Base-by-base conservation (phyloP, 2,329 filamentous ascomycete genomes). In the Fusarium globosum region DNA sequence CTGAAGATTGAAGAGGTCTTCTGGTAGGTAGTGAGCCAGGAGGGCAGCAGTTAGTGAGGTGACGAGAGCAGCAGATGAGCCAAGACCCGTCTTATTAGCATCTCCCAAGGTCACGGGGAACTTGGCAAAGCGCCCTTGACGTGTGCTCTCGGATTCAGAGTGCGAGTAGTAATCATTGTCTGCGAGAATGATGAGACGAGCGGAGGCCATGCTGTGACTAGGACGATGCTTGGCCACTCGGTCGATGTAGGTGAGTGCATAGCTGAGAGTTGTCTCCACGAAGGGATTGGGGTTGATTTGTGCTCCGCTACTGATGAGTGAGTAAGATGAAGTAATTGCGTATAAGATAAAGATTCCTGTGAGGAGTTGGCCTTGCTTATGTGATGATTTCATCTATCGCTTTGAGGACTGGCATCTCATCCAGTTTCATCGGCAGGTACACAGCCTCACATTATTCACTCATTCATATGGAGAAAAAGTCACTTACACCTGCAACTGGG, bases 161-260 rank as follows among this genome's bases (percentile, higher is more conserved):
- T 82, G 90, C 9, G 96, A 98, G 86, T 98, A 99, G 88, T 99
- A 99, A 85, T 97, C 94, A 79, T 96, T 95, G 84, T 98, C 95
- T 68, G 96, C 96, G 41, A 98, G 89, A 80, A 99, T 96, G 69
- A 93, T 95, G 81, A 98, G 89, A 20, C 90, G 90, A 36, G 92
- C 85, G 8, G 95, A 90, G 20, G 88, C 87, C 79, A 96, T 90
- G 79, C 83, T 88, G 75, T 84, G 82, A 42, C 79, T 76, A 11
- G 83, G 77, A 48, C 79, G 79, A 58, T 82, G 80, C 11, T 73
- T 64, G 75, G 83, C 78, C 72, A 85, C 69, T 56, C 82, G 80
- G 81, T 86, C 81, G 84, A 94, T 91, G 83, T 97, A 98, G 62
- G 93, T 96, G 77, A 98, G 88, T 62, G 90, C 93, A 85, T 97